These are phyloP conservation scores for Teunomyces lycoperdinae DNA, from an alignment of 805 yeast species.

Conservation along the genomic window DNA sequence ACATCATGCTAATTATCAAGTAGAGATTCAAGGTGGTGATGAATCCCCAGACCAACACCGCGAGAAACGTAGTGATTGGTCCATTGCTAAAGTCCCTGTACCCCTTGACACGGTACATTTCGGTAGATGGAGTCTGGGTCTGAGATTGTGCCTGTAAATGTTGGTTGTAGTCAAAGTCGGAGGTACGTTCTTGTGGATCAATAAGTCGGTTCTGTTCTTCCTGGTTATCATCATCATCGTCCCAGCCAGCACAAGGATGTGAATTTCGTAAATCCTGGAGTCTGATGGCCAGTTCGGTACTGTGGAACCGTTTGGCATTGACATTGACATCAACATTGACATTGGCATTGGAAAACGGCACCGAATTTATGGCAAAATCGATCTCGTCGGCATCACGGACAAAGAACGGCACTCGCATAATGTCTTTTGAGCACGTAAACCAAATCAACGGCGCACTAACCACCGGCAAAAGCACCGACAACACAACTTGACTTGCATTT, in stretches of 20 bases:
- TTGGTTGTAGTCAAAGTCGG: background rate
- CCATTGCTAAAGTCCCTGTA: conserved; percentile 72
- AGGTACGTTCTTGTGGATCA: background rate
- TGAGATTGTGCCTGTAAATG: background rate
- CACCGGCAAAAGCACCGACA: conserved; percentile 77
- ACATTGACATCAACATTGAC: conserved; percentile 6
- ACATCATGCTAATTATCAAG: conserved; percentile 50
- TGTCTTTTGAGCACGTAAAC: conserved; percentile 67
- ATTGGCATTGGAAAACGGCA: background rate
- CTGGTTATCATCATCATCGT: conserved; percentile 28
- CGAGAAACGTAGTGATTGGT: conserved; percentile 47
- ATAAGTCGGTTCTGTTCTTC: conserved; percentile 18
- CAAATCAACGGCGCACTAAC: conserved; percentile 86
- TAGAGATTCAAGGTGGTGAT: conserved; percentile 72
- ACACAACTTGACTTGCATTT: conserved; percentile 79
- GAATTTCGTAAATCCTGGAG: conserved; percentile 37
- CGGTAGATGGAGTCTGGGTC: conserved; percentile 12
- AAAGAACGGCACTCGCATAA: conserved; percentile 56
- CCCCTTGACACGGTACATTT: conserved; percentile 26
- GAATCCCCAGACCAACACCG: conserved; percentile 64
- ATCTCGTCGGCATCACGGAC: conserved; percentile 28
- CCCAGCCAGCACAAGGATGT: conserved; percentile 45
- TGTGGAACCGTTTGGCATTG: conserved; percentile 20
- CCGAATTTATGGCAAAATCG: conserved; percentile 8
- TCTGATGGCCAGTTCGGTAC: conserved; percentile 39